Evolutionary conservation across 2,329 filamentous ascomycete genomes (phyloP), one percentile per base, ranked within the genome.

Genomic region (Apiospora pterosperma): DNA sequence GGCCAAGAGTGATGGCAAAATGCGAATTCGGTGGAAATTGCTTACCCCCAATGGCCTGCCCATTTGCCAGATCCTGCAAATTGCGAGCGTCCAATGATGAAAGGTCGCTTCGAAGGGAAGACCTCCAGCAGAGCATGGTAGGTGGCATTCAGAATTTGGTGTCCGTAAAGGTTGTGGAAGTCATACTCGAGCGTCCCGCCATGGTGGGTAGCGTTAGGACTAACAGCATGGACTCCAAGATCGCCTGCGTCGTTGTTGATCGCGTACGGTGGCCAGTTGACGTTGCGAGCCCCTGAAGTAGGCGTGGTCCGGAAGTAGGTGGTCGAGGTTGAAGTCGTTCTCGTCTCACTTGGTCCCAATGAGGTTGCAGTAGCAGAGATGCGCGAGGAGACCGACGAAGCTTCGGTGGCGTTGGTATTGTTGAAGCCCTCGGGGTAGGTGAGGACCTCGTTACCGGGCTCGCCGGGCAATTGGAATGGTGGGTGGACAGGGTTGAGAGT

Each of bases 1-100:
- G 4, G 1, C 14, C 21, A 14, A 65, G 68, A 38, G 68, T 34
- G 10, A 19, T 2, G n/a, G 19, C n/a, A 59, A 21, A 21, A 2
- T 8, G 44, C 5, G 44, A 52, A 31, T 3, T 31, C 16, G 6
- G 3, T 52, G 25, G 16, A 31, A 31, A 31, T 4, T 39, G 67
- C 73, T 73, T 68, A 76, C 74, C 74, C 91, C 92, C 92, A 96
- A 76, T 96, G 92, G 1, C 91, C 92, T 1, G 91, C 89, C 79
- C 85, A 90, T 74, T 87, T 88, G 1, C 93, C 92, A 0, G 87
- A 87, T 3, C 92, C 92, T 11, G 91, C 84, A 72, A 95, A 96
- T 1, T 92, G 96, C 42, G 90, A 92, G 19, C 93, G 88, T 0
- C 90, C 91, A 71, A 97, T 93, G 73, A 97, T 91, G 77, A 96